Evolutionary conservation across 2,329 filamentous ascomycete species (phyloP), one percentile per base, ranked within the genome.

Genomic region (Eutypella sp.): DNA sequence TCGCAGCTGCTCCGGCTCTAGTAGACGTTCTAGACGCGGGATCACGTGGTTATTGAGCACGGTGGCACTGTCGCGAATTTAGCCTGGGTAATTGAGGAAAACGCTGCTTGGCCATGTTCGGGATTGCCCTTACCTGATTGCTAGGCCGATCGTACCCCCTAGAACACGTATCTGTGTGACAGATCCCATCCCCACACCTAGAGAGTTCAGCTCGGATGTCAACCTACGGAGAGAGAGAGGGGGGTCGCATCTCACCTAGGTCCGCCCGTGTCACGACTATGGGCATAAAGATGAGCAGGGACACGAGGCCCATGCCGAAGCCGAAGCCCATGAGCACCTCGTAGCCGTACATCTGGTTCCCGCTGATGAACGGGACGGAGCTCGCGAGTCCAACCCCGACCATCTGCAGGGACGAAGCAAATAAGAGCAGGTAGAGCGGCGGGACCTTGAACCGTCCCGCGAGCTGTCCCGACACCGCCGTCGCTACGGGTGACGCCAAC

Each of bases 111-210:
- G 22, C 9, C 9, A 3, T 11, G 37, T 20, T 29, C n/a, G n/a
- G n/a, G n/a, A n/a, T n/a, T n/a, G n/a, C n/a, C 13, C 55, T 22
- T 59, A 62, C 42, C 62, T 58, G 6, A 67, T 59, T 1, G 68
- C 66, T 6, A 70, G 53, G 6, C 59, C 64, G 37, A 71, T 58
- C 2, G 64, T 63, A 2, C 63, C 67, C 1, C 67, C 66, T 2
- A 69, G 58, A 20, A 66, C 64, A 29, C 68, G 62, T 27, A 67
- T 57, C 46, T 69, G 67, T 4, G 67, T 67, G 6, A 64, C 53
- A 5, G 63, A 58, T 11, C 67, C 66, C 56, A 69, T 61, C 1
- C 57, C 58, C 36, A 68, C 62, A 7, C 58, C 65, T 64, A 37
- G 39, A 31, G 18, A 36, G 8, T 40, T 36, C 31, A 11, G 45